Base-by-base conservation (phyloP, 495 filamentous ascomycete genomes). In the Neurospora africana region DNA sequence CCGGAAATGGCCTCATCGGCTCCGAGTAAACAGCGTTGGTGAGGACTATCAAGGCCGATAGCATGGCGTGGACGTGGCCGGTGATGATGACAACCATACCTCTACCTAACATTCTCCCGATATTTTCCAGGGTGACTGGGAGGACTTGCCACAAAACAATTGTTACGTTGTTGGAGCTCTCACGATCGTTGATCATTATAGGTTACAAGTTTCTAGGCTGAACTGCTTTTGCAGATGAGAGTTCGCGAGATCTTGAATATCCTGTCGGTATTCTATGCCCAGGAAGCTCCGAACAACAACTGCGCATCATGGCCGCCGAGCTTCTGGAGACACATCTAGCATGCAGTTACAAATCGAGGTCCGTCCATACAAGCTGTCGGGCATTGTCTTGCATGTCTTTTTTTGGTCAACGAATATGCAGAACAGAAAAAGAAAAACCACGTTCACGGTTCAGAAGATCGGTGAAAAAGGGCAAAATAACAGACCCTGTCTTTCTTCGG, bases 91-190 rank as follows among this genome's bases (percentile, higher is more conserved):
- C 19, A 6, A 10, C 44, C 44, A 53, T 10, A n/a, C n/a, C n/a
- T n/a, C n/a, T n/a, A n/a, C n/a, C n/a, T n/a, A 0, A 9, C n/a
- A 23, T 5, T 23, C 1, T 2, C 44, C 44, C 21, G n/a, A 0
- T 44, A 10, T 1, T 23, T n/a, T 53, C 44, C 10, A 53, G 19
- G 9, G 4, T 1, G n/a, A 21, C 2, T 47, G n/a, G 43, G 1
- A 11, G 10, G 43, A 21, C 9, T 10, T 43, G 19, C 41, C 19
- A 4, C 17, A n/a, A n/a, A 19, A 43, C 41, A 43, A 4, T 2
- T 9, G 17, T 9, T 43, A n/a, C 7, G 41, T 9, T n/a, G 7
- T 4, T n/a, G 9, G 19, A 44, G 8, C n/a, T 44, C 41, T 10
- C 8, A 44, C 0, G 19, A 44, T 44, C 3, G 3, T 44, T 21